Evolutionary conservation across 441 rosid species (phyloP).

Genomic region (Cnidoscolus chayamansa): DNA sequence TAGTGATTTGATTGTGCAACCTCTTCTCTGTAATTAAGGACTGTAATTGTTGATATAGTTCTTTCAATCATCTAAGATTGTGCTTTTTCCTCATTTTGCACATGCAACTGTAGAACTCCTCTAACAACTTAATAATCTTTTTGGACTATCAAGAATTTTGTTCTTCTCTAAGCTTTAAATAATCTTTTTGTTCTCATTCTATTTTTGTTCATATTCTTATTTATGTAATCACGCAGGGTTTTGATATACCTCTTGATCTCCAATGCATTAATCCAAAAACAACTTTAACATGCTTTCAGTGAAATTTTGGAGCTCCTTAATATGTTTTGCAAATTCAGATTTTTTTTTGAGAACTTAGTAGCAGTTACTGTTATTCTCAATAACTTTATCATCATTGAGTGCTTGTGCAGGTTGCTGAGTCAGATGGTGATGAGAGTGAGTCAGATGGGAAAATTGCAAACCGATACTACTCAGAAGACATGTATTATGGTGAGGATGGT

Average conservation of each 20-base stretch:
- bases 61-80: background rate
- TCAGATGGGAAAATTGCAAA: slow-evolving; percentile 54
- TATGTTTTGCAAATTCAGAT: background rate
- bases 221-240: background rate
- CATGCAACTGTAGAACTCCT: background rate
- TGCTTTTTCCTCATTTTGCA: background rate
- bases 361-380: slow-evolving; percentile 2
- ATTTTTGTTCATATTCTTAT: background rate
- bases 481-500: slow-evolving; percentile 87
- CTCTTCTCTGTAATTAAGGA: background rate
- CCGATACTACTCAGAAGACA: slow-evolving; percentile 52
- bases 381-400: slow-evolving; percentile 5
- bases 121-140: background rate
- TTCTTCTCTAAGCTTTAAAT: background rate
- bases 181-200: background rate
- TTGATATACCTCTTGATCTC: slow-evolving; percentile 7
- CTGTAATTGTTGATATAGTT: background rate
- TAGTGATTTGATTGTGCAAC: background rate
- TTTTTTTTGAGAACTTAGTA: background rate
- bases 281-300: background rate
- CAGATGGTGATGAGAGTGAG: slow-evolving; percentile 52
- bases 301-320: background rate
- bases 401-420: slow-evolving; percentile 23
- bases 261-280: background rate
- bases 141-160: background rate